These are phyloP conservation scores for Ballota nigra DNA, from an alignment of 257 asterid genomes.

Conservation along the genomic window DNA sequence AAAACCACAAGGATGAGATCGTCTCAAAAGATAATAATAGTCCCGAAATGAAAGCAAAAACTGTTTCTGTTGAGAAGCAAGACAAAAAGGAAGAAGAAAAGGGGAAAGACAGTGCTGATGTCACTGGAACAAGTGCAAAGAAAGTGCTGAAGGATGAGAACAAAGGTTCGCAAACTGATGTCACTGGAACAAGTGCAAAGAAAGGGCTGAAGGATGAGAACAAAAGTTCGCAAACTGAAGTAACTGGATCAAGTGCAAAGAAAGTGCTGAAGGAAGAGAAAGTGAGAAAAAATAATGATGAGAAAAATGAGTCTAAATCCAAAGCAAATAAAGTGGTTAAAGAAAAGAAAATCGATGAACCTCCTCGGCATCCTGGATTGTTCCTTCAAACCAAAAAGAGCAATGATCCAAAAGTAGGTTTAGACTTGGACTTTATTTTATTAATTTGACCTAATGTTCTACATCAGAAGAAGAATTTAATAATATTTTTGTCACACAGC, in stretches of 20 bases:
- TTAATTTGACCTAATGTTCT: neutral
- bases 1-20: constrained; percentile 18
- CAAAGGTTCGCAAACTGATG: constrained; percentile 32
- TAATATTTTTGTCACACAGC: constrained; percentile 39
- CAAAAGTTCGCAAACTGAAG: constrained; percentile 32
- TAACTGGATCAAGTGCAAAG: constrained; percentile 37
- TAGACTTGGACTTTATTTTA: neutral
- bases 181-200: constrained; percentile 39
- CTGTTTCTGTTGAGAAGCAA: constrained; percentile 26
- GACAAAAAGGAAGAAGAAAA: constrained; percentile 43
- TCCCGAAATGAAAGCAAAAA: constrained; percentile 21
- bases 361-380: constrained; percentile 89
- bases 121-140: constrained; percentile 39
- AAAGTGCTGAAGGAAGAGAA: constrained; percentile 53
- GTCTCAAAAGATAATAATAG: constrained; percentile 27
- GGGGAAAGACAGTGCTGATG: constrained; percentile 28
- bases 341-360: constrained; percentile 59
- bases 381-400: constrained; percentile 69
- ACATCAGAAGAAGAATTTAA: constrained; percentile 13
- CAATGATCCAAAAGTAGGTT: constrained; percentile 74
- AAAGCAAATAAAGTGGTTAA: constrained; percentile 45
- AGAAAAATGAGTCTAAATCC: constrained; percentile 41
- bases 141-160: constrained; percentile 45
- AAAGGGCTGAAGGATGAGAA: constrained; percentile 44
- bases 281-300: constrained; percentile 41